Base-by-base conservation (phyloP, 2,329 filamentous ascomycete species). In the Curvularia sp. region DNA sequence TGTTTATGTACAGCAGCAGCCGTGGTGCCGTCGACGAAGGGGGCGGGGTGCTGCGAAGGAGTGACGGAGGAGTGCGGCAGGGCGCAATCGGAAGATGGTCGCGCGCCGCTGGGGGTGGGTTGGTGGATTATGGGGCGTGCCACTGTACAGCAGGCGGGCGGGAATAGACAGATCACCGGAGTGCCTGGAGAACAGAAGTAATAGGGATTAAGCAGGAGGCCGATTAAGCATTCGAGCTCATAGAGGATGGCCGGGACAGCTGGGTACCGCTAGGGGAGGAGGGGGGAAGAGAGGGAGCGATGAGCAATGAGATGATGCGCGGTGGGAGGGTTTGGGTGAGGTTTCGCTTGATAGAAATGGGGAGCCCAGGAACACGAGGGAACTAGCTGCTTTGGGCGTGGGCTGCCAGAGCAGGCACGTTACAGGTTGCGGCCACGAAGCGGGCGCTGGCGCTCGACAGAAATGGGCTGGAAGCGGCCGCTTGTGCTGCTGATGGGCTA, bases 171-270 rank as follows among this genome's bases (percentile, higher is more conserved):
- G 69, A 70, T 66, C 69, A 68, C 68, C 48, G 52, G 55, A 55
- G 68, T 63, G 68, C 63, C 69, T 76, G 75, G 75, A 76, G 74
- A 75, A 74, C 51, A 62, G 63, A 76, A 75, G 66, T 69, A 74
- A 73, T 67, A 68, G 49, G 48, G 74, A 75, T 75, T 76, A 75
- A 55, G 66, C 70, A 64, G 63, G 62, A 63, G 63, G 64, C 64
- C 61, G 63, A 70, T 64, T 70, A 72, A 62, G 64, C 65, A 65
- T 63, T 52, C 61, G 68, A 62, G 69, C 69, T 70, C 71, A 70
- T 69, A 39, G 62, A 60, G 57, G 51, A 24, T n/a, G 58, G 57
- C 61, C 60, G 53, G 53, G 55, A 55, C 60, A 60, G 63, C 60
- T 61, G 52, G 58, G 31, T 33, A 48, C 41, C 44, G 46, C 49